These are phyloP conservation scores for Pyricularia pennisetigena DNA, from an alignment of 2,329 filamentous ascomycete species.

Conservation along the genomic window DNA sequence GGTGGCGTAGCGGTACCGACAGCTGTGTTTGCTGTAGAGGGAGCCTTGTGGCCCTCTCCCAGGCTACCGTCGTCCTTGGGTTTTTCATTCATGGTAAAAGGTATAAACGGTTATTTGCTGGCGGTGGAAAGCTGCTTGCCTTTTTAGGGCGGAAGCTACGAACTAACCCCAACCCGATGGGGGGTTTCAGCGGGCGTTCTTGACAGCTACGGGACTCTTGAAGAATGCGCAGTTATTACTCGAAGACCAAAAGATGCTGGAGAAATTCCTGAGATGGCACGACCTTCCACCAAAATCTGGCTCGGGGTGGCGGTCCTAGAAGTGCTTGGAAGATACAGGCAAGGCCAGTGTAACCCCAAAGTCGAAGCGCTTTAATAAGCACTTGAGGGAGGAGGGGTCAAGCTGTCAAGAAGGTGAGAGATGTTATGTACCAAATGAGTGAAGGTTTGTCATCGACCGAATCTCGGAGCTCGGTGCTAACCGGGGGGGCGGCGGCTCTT, in stretches of 20 bases:
- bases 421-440: not conserved
- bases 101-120: not conserved
- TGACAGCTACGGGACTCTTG: not conserved
- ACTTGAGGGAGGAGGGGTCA: not conserved
- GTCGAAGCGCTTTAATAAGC: not conserved
- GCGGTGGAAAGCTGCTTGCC: not conserved
- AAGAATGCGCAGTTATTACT: not conserved
- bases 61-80: not conserved
- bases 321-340: not conserved
- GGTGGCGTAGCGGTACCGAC: not conserved
- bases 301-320: not conserved
- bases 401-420: not conserved
- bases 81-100: not conserved
- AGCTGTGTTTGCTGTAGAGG: not conserved
- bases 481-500: not conserved
- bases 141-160: not conserved
- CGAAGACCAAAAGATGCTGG: not conserved
- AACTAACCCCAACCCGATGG: not conserved
- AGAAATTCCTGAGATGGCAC: not conserved
- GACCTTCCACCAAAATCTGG: not conserved
- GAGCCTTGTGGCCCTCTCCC: not conserved
- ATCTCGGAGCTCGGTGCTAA: not conserved
- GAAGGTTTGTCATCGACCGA: not conserved
- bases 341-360: not conserved
- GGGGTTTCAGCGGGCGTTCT: not conserved